Conservation (phyloP, 352 stramenopile genomes). For the Aphanomyces astaci region DNA sequence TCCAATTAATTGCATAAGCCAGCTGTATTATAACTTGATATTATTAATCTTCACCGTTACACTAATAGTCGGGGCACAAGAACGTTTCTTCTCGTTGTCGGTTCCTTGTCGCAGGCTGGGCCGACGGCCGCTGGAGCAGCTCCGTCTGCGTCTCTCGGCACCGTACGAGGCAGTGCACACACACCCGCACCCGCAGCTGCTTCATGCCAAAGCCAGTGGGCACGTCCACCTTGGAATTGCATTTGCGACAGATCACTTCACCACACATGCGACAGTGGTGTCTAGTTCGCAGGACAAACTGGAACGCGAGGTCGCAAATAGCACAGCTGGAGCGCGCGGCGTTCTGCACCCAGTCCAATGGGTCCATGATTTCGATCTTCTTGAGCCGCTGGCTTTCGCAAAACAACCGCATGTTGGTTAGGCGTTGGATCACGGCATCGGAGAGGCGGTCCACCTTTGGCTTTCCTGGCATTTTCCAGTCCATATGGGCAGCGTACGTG, state of each 20-base stretch:
- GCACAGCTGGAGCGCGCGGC: conserved; percentile 31
- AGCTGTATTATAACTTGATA: no score
- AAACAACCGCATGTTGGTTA: conserved; percentile 49
- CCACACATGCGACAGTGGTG: conserved; percentile 75
- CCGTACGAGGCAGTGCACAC: conserved; percentile 66
- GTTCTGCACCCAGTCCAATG: conserved; percentile 46
- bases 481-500: conserved; percentile 72
- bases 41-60: not conserved
- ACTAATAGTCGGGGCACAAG: conserved; percentile 14
- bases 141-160: conserved; percentile 49
- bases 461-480: conserved; percentile 25
- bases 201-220: conserved; percentile 50
- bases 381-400: conserved; percentile 58
- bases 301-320: conserved; percentile 56
- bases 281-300: conserved; percentile 35
- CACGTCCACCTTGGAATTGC: conserved; percentile 60
- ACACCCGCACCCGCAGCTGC: conserved; percentile 49
- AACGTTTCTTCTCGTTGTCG: conserved; percentile 14
- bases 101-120: conserved; percentile 40
- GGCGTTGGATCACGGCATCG: conserved; percentile 35
- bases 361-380: conserved; percentile 40
- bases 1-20: no score
- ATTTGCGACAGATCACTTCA: conserved; percentile 64
- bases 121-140: conserved; percentile 42
- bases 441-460: conserved; percentile 1